Evolutionary conservation across 2,329 filamentous ascomycete genomes (phyloP).

Genomic region (Alternaria incomplexa): DNA sequence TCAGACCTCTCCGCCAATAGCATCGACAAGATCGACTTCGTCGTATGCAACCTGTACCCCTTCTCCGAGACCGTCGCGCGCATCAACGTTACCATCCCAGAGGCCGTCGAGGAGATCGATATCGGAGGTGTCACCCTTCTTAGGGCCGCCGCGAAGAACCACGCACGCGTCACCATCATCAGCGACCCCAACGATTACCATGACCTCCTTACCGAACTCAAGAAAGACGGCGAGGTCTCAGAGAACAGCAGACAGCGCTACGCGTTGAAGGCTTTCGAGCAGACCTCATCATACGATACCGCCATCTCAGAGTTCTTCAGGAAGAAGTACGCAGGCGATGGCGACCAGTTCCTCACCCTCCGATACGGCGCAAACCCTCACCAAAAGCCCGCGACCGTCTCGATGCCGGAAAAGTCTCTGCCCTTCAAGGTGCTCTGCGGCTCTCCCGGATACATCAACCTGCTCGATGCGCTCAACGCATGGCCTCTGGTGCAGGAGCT

Average conservation of each 20-base stretch:
- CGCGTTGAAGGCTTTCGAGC: slow-evolving; percentile 96
- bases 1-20: slow-evolving; percentile 75
- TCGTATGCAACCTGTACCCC: slow-evolving; percentile 94
- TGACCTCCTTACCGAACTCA: slow-evolving; percentile 89
- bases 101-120: slow-evolving; percentile 98
- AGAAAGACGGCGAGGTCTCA: slow-evolving; percentile 82
- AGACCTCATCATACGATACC: slow-evolving; percentile 94
- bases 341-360: slow-evolving; percentile 80
- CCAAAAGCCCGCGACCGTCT: slow-evolving; percentile 94
- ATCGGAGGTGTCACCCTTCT: slow-evolving; percentile 95
- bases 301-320: slow-evolving; percentile 98
- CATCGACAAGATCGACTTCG: slow-evolving; percentile 52
- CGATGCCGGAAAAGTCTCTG: slow-evolving; percentile 71
- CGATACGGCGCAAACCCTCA: slow-evolving; percentile 98
- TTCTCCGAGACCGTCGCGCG: slow-evolving; percentile 99
- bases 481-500: slow-evolving; percentile 98
- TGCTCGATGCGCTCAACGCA: slow-evolving; percentile 93
- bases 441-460: slow-evolving; percentile 94
- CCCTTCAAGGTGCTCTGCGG: slow-evolving; percentile 96
- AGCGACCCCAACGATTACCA: slow-evolving; percentile 94
- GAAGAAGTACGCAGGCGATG: slow-evolving; percentile 89
- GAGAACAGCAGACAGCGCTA: slow-evolving; percentile 86
- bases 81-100: slow-evolving; percentile 93
- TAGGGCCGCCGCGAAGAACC: slow-evolving; percentile 97
- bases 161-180: slow-evolving; percentile 91